Evolutionary conservation across 177 flowering plant genomes (phyloP).

Genomic region (Vitis hybrid): DNA sequence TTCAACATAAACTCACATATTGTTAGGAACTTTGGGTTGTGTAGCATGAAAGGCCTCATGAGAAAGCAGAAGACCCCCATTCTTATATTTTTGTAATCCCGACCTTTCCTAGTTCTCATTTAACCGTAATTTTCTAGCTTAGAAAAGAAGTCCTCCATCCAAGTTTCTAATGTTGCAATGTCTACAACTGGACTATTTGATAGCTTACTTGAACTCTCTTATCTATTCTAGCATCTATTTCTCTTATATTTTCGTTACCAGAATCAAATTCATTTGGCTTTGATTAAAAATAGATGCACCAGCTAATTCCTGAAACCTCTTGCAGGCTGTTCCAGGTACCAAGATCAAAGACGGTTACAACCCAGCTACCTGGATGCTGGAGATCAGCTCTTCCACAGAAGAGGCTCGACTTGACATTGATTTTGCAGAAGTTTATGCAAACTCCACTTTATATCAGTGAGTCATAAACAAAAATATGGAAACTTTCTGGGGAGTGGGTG

Average conservation of each 20-base stretch:
- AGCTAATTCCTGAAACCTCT: not conserved
- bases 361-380: constrained; percentile 46
- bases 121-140: too few relatives aligned
- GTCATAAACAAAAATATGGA: not conserved
- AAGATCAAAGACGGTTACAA: constrained; percentile 34
- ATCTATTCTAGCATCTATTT: too few relatives aligned
- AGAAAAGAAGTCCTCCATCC: too few relatives aligned
- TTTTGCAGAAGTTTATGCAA: constrained; percentile 31
- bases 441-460: constrained; percentile 28
- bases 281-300: not conserved
- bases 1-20: too few relatives aligned
- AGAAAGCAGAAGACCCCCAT: too few relatives aligned
- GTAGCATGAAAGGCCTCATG: too few relatives aligned
- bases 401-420: constrained; percentile 29
- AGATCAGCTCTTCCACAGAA: constrained; percentile 20
- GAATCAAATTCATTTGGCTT: not conserved
- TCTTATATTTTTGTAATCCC: too few relatives aligned
- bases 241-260: not conserved
- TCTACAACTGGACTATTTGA: too few relatives aligned
- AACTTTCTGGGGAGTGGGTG: too few relatives aligned
- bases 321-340: constrained; percentile 30
- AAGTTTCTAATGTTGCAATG: not conserved
- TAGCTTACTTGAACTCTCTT: too few relatives aligned
- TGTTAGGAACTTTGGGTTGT: too few relatives aligned
- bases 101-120: too few relatives aligned